Evolutionary conservation across 1,139 yeast genomes (phyloP).

Genomic region (Protomyces arabidopsidicola): DNA sequence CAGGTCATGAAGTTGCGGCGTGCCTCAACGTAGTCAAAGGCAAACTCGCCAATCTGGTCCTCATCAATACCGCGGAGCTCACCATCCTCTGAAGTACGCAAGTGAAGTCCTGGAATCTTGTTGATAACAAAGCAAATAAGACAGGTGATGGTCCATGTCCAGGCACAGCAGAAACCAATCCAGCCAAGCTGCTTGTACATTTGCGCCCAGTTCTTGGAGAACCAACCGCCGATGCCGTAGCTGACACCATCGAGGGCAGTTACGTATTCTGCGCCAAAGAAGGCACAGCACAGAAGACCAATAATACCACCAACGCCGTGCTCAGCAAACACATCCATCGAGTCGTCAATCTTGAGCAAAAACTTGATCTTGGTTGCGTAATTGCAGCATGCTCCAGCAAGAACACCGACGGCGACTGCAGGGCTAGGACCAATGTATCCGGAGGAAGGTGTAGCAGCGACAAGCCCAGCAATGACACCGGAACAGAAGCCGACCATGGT

Average conservation of each 20-base stretch:
- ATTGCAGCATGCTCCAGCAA: slow-evolving; percentile 80
- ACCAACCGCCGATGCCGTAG: slow-evolving; percentile 78
- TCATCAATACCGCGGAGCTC: slow-evolving; percentile 92
- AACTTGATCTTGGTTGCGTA: slow-evolving; percentile 85
- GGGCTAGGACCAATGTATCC: slow-evolving; percentile 92
- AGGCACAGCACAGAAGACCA: slow-evolving; percentile 79
- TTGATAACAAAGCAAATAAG: slow-evolving; percentile 68
- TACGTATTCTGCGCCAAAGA: slow-evolving; percentile 82
- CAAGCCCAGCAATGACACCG: slow-evolving; percentile 90
- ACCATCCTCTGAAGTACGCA: slow-evolving; percentile 74
- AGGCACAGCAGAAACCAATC: slow-evolving; percentile 67
- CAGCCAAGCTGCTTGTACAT: slow-evolving; percentile 85
- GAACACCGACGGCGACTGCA: slow-evolving; percentile 75
- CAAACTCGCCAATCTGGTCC: slow-evolving; percentile 96
- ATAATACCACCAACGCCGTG: slow-evolving; percentile 95
- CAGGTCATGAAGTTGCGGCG: slow-evolving; percentile 86
- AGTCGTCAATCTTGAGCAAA: slow-evolving; percentile 76
- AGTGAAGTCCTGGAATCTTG: slow-evolving; percentile 66
- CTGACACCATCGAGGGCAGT: slow-evolving; percentile 67
- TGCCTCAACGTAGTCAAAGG: slow-evolving; percentile 95
- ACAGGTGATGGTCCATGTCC: slow-evolving; percentile 72
- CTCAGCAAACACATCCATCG: slow-evolving; percentile 92
- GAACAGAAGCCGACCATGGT: slow-evolving; percentile 93
- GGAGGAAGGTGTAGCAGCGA: slow-evolving; percentile 93
- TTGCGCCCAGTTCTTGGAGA: slow-evolving; percentile 84